Evolutionary conservation across 1,284 basidiomycete species (phyloP).

Genomic region (Testicularia cyperi): DNA sequence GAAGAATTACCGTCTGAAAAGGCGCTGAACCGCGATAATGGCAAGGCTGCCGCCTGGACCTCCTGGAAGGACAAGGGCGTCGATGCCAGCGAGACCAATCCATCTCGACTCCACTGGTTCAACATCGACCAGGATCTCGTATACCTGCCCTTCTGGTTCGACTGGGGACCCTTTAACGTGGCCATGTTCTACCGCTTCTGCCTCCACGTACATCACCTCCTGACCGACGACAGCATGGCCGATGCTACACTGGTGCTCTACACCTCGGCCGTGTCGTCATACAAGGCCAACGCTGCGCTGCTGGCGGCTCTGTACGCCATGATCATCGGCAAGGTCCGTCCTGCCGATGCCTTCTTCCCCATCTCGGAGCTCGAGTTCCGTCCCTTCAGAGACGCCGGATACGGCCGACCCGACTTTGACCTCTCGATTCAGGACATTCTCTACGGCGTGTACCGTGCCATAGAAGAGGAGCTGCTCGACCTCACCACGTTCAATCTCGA

Average conservation of each 20-base stretch:
- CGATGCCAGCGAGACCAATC: conserved; percentile 20
- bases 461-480: conserved; percentile 82
- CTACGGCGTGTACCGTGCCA: conserved; percentile 93
- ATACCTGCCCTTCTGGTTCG: conserved; percentile 77
- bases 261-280: conserved; percentile 77
- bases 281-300: conserved; percentile 90
- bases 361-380: conserved; percentile 69
- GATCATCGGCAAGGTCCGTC: conserved; percentile 86
- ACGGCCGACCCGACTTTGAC: conserved; percentile 87
- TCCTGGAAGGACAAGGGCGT: conserved; percentile 23
- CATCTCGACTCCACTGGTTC: conserved; percentile 49
- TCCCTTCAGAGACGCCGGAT: conserved; percentile 92
- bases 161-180: conserved; percentile 69
- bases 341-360: conserved; percentile 91
- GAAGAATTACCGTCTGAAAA: conserved; percentile 21
- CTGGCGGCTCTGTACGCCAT: conserved; percentile 84
- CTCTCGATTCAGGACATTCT: conserved; percentile 83
- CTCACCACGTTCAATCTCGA: conserved; percentile 81
- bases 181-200: conserved; percentile 71
- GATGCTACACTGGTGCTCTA: conserved; percentile 81
- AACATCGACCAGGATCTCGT: conserved; percentile 81
- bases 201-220: conserved; percentile 68
- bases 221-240: conserved; percentile 59
- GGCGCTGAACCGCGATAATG: conserved; percentile 25
- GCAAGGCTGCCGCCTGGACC: conserved; percentile 7